These are phyloP conservation scores for Trichophyton simii DNA, from an alignment of 2,329 filamentous ascomycete species.

Conservation along the genomic window DNA sequence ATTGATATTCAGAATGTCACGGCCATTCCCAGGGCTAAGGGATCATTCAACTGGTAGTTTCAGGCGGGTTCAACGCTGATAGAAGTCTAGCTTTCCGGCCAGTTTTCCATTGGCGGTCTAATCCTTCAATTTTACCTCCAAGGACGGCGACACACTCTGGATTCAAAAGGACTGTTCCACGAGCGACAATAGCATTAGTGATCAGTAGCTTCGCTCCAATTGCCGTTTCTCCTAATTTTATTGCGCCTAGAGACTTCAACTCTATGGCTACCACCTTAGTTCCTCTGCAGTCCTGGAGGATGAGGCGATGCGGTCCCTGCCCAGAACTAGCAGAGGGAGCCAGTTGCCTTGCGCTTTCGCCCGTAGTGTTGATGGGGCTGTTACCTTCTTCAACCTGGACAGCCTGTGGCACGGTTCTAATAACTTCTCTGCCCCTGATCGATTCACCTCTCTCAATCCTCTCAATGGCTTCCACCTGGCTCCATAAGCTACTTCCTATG, in stretches of 20 bases:
- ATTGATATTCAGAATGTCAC: background rate
- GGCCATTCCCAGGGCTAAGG: background rate
- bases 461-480: slow-evolving; percentile 64
- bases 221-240: slow-evolving; percentile 47
- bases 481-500: slow-evolving; percentile 65
- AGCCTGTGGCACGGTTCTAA: slow-evolving; percentile 53
- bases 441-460: slow-evolving; percentile 40
- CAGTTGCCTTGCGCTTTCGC: slow-evolving; percentile 8
- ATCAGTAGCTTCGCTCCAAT: slow-evolving; percentile 78
- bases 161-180: slow-evolving; percentile 69
- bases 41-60: background rate
- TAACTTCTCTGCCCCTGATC: slow-evolving; percentile 61
- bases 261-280: slow-evolving; percentile 61
- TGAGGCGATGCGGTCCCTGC: slow-evolving; percentile 58
- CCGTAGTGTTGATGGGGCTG: slow-evolving; percentile 7
- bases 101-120: slow-evolving; percentile 67
- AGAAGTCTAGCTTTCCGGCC: slow-evolving; percentile 58
- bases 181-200: slow-evolving; percentile 49
- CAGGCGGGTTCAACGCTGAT: slow-evolving; percentile 38
- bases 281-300: slow-evolving; percentile 68
- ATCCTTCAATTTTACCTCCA: slow-evolving; percentile 74
- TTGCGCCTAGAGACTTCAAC: slow-evolving; percentile 49
- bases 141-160: slow-evolving; percentile 55
- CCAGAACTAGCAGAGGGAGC: slow-evolving; percentile 9
- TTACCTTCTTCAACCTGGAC: slow-evolving; percentile 23